A percentile compares a stretch with the other conserved stretches of the same genome.
Conservation (phyloP, 169 alveolate species). For the Theileria sp. region DNA sequence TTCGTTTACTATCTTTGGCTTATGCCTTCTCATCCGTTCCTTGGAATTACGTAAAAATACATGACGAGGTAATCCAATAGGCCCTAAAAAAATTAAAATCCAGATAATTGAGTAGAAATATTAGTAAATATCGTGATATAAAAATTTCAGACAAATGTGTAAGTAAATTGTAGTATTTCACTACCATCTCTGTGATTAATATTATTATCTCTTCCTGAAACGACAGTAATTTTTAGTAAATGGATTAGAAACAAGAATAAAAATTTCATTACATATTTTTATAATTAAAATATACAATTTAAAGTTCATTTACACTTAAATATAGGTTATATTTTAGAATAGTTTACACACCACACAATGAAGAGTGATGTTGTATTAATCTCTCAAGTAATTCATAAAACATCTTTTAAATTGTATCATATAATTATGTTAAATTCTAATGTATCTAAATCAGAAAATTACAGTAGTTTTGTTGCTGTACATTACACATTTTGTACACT, state of each 20-base stretch:
- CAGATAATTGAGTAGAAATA: background rate
- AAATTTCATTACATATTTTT: conserved; percentile 4
- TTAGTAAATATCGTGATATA: background rate
- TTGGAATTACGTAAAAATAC: conserved; percentile 20
- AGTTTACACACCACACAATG: conserved; percentile 20
- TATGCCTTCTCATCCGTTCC: conserved; percentile 24
- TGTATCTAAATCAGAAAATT: background rate
- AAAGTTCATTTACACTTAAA: background rate
- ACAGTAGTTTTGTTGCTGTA: background rate
- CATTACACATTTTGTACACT: conserved; percentile 1
- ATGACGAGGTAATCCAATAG: conserved; percentile 58
- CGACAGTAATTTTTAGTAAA: background rate
- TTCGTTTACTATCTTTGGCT: background rate
- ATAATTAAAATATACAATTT: background rate
- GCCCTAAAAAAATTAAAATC: conserved; percentile 28
- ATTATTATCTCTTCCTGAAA: background rate
- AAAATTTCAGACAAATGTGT: conserved; percentile 25
- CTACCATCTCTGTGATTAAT: background rate
- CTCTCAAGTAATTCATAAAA: background rate
- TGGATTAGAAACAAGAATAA: background rate
- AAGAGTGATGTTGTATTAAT: background rate
- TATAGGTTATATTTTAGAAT: background rate
- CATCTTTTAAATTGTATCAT: background rate
- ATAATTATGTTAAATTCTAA: background rate
- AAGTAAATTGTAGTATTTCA: background rate